A percentile compares a stretch with the other conserved stretches of the same genome.
Conservation (phyloP, 148 eudicot species). For the Rhododendron kiyosumense region DNA sequence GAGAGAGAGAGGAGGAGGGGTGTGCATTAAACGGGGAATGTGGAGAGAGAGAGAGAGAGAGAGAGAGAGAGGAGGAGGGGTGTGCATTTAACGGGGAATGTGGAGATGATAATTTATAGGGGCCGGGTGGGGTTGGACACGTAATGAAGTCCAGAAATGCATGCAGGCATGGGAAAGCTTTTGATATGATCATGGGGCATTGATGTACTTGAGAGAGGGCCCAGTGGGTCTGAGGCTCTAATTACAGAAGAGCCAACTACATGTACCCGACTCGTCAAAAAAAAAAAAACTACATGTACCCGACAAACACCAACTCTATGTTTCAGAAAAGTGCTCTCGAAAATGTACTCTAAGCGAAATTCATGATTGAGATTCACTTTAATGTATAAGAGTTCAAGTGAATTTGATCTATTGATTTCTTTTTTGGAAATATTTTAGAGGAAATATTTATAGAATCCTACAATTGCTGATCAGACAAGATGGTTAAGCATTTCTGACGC, state of each 20-base stretch:
- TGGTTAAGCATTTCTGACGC: neutral
- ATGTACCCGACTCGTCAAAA: no score
- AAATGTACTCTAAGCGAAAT: no score
- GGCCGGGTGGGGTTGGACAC: neutral
- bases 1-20: neutral
- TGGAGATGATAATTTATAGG: slow-evolving; percentile 1
- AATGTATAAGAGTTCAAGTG: neutral
- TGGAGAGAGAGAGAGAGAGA: neutral
- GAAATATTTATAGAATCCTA: no score
- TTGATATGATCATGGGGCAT: neutral
- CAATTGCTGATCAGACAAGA: neutral
- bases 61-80: neutral
- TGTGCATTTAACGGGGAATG: neutral
- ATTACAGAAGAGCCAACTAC: slow-evolving; percentile 10
- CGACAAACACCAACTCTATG: neutral
- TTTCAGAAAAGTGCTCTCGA: no score
- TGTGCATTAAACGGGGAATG: neutral
- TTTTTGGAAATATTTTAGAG: no score
- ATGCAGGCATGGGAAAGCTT: slow-evolving; percentile 4
- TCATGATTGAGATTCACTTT: no score
- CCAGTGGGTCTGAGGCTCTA: neutral
- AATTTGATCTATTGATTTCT: no score
- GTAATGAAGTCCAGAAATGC: slow-evolving; percentile 4
- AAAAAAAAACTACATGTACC: slow-evolving; percentile 13
- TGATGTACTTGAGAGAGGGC: slow-evolving; percentile 5